A percentile compares a stretch with the other conserved stretches of the same genome.
Conservation (phyloP, 2,329 filamentous ascomycete genomes). For the Cryphonectria carpinicola region DNA sequence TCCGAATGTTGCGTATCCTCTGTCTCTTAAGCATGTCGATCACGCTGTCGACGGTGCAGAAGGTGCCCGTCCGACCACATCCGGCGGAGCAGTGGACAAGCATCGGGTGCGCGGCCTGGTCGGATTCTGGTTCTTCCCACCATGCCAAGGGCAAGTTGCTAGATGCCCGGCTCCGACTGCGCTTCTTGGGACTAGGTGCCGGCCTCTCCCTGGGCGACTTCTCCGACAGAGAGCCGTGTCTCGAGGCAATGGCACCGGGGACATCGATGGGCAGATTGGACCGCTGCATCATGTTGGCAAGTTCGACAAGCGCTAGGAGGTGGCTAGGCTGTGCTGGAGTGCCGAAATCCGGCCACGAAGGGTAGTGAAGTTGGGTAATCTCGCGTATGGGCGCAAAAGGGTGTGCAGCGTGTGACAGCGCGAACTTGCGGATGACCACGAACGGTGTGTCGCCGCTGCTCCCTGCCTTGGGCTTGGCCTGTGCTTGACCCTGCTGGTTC, state of each 20-base stretch:
- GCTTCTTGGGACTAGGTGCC: conserved; percentile 30
- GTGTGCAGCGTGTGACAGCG: conserved; percentile 73
- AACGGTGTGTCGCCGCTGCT: conserved; percentile 64
- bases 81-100: conserved; percentile 95
- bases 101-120: conserved; percentile 65
- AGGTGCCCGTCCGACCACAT: conserved; percentile 93
- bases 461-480: conserved; percentile 35
- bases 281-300: conserved; percentile 76
- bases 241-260: conserved; percentile 36
- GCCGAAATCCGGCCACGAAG: conserved; percentile 97
- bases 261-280: conserved; percentile 53
- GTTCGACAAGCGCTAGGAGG: conserved; percentile 84
- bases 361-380: conserved; percentile 92
- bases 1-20: conserved; percentile 42
- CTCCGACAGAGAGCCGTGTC: conserved; percentile 8
- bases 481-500: conserved; percentile 34
- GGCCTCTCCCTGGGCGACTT: conserved; percentile 1
- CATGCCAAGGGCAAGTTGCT: conserved; percentile 45
- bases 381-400: conserved; percentile 88
- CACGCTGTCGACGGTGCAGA: conserved; percentile 94
- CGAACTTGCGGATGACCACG: conserved; percentile 86
- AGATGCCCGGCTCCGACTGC: conserved; percentile 22
- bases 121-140: conserved; percentile 63
- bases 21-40: conserved; percentile 97
- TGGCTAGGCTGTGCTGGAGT: conserved; percentile 87